phyloP scores from a whole-genome alignment of 495 filamentous ascomycete species.

The Lepraria neglecta region DNA sequence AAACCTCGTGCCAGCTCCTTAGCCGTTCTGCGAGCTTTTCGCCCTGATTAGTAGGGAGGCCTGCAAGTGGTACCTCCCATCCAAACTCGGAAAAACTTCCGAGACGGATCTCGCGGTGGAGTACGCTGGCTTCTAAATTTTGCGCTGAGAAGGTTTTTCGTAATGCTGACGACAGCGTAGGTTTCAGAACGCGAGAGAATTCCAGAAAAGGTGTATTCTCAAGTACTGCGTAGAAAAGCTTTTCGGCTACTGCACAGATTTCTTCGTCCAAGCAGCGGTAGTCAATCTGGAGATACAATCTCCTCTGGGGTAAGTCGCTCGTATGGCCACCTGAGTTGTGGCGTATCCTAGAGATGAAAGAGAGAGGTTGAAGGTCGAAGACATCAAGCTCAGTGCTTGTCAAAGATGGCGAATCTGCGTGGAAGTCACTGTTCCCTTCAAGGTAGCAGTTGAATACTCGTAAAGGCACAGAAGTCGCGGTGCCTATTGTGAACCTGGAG shows the following conservation, averaged over 20 bases:
- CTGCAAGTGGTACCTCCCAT: conserved; percentile 41
- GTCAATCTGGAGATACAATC: conserved; percentile 61
- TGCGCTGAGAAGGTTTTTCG: conserved; percentile 46
- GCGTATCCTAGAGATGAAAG: conserved; percentile 72
- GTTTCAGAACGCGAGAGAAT: conserved; percentile 44
- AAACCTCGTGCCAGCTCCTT: conserved; percentile 44
- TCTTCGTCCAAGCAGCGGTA: conserved; percentile 74
- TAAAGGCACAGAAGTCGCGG: conserved; percentile 66
- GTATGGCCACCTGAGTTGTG: conserved; percentile 24
- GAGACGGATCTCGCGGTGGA: conserved; percentile 42
- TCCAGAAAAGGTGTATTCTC: conserved; percentile 38
- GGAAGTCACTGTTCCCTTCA: conserved; percentile 60
- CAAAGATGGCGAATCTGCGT: conserved; percentile 54
- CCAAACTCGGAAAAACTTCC: conserved; percentile 35
- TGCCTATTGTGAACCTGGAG: conserved; percentile 82
- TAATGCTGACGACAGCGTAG: conserved; percentile 48
- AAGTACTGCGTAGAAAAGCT: conserved; percentile 40
- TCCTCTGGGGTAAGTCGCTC: conserved; percentile 19
- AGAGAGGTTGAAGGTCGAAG: conserved; percentile 74
- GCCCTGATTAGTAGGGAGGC: conserved; percentile 35
- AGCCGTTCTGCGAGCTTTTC: conserved; percentile 41
- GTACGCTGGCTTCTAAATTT: conserved; percentile 50
- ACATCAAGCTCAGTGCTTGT: conserved; percentile 54
- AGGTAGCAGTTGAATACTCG: conserved; percentile 66
- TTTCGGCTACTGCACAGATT: conserved; percentile 41